Percentiles rank a stretch among this genome's conserved stretches.
Evolutionary conservation across 805 yeast genomes (phyloP).

Genomic region (Candida boidinii): DNA sequence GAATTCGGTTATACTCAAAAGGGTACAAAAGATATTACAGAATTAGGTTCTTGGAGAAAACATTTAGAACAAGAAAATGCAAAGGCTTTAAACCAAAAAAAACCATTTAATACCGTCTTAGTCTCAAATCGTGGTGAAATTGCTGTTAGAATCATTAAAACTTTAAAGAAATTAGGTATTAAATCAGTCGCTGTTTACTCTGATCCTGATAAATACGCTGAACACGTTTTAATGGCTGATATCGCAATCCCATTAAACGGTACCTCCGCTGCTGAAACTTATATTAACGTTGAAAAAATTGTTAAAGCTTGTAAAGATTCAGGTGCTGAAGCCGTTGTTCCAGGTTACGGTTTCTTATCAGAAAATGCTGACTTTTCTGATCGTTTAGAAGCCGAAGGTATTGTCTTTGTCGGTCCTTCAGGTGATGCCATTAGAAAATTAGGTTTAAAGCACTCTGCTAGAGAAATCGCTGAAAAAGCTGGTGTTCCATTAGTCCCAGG

Average conservation of each 20-base stretch:
- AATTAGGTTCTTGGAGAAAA: constrained; percentile 80
- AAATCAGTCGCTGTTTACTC: constrained; percentile 83
- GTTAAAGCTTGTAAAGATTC: constrained; percentile 76
- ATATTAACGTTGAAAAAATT: constrained; percentile 77
- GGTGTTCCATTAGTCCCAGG: constrained; percentile 98
- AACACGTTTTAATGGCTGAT: constrained; percentile 81
- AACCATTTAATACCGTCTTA: constrained; percentile 76
- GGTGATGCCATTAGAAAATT: constrained; percentile 87
- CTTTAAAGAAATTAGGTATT: constrained; percentile 73
- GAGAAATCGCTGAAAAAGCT: constrained; percentile 88
- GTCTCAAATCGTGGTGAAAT: constrained; percentile 98
- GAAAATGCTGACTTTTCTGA: constrained; percentile 97
- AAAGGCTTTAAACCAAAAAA: constrained; percentile 22
- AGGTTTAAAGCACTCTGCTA: constrained; percentile 94
- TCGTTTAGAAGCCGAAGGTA: constrained; percentile 71
- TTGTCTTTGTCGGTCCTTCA: constrained; percentile 93
- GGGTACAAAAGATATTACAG: constrained; percentile 77
- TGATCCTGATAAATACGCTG: constrained; percentile 81
- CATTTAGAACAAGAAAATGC: constrained; percentile 33
- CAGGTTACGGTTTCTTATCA: constrained; percentile 94
- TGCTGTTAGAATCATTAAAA: constrained; percentile 88
- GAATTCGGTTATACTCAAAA: constrained; percentile 69
- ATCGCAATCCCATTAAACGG: constrained; percentile 75
- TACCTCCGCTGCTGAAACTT: constrained; percentile 81
- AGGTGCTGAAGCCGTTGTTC: constrained; percentile 91